Percentiles rank a stretch among this genome's conserved stretches.
phyloP scores from a whole-genome alignment of 2,329 filamentous ascomycete species.

The Fusarium acutatum region DNA sequence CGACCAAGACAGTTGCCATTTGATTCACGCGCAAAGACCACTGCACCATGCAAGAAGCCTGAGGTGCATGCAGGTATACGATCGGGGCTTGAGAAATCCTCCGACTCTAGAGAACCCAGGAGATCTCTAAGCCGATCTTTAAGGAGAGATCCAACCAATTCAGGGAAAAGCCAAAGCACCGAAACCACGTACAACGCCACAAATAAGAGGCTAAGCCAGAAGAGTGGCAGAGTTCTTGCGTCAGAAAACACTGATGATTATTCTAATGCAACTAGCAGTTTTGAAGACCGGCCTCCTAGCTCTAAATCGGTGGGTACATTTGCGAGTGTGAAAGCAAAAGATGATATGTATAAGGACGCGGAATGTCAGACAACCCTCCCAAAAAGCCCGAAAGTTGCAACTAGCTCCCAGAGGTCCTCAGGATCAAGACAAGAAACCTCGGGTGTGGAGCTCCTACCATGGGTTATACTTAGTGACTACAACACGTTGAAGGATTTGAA shows the following conservation, averaged over 20 bases:
- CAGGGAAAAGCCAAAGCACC: not conserved
- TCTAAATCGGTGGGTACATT: not conserved
- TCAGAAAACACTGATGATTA: not conserved
- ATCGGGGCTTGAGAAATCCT: not conserved
- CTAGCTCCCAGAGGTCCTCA: not conserved
- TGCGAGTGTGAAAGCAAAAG: not conserved
- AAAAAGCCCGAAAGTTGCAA: not conserved
- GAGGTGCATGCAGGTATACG: not conserved
- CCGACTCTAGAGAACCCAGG: not conserved
- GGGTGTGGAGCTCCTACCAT: not conserved
- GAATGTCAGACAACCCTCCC: constrained; percentile 19
- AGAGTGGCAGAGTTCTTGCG: not conserved
- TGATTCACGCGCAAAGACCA: not conserved
- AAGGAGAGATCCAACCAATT: not conserved
- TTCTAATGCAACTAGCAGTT: not conserved
- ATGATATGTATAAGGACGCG: constrained; percentile 4
- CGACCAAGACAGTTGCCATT: constrained; percentile 45
- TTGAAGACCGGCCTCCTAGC: not conserved
- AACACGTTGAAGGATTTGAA: constrained; percentile 39
- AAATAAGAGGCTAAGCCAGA: not conserved
- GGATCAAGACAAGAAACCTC: not conserved
- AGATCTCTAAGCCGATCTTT: not conserved
- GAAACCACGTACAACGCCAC: not conserved
- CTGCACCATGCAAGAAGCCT: not conserved
- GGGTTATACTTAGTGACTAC: constrained; percentile 40